These are phyloP conservation scores for Gynostemma pentaphyllum DNA, from an alignment of 306 rosid genomes.

Conservation along the genomic window DNA sequence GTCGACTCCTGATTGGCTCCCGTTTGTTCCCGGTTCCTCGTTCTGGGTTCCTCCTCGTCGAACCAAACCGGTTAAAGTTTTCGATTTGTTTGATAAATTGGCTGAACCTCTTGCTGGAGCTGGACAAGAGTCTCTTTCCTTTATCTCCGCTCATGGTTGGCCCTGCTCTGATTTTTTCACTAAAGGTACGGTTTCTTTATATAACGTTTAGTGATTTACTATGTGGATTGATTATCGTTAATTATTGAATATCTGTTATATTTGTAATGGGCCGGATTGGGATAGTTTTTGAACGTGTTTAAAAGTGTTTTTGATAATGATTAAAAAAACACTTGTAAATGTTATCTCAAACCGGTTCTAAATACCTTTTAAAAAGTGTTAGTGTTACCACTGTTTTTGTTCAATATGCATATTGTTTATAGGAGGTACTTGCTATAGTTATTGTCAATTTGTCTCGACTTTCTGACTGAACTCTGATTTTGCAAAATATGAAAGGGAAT, in stretches of 20 bases:
- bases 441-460: background rate
- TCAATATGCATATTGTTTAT: too few species aligned
- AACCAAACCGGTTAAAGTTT: constrained; percentile 17
- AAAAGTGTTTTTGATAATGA: too few species aligned
- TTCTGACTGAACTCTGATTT: background rate
- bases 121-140: constrained; percentile 44
- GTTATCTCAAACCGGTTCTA: too few species aligned
- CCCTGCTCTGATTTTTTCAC: constrained; percentile 38
- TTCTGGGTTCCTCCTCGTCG: constrained; percentile 89
- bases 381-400: too few species aligned
- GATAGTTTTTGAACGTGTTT: too few species aligned
- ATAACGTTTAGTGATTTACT: too few species aligned
- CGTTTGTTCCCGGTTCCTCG: constrained; percentile 74
- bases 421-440: background rate
- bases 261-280: too few species aligned
- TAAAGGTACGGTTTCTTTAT: constrained; percentile 16
- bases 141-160: constrained; percentile 40
- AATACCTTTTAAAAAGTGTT: too few species aligned
- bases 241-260: too few species aligned
- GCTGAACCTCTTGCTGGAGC: constrained; percentile 22
- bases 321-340: too few species aligned
- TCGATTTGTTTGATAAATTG: constrained; percentile 32
- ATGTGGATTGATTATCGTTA: too few species aligned
- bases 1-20: constrained; percentile 72
- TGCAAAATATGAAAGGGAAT: background rate